Percentiles rank a stretch among this genome's conserved stretches.
These are phyloP conservation scores for Viridothelium virens DNA, from an alignment of 495 filamentous ascomycete genomes.

Conservation along the genomic window DNA sequence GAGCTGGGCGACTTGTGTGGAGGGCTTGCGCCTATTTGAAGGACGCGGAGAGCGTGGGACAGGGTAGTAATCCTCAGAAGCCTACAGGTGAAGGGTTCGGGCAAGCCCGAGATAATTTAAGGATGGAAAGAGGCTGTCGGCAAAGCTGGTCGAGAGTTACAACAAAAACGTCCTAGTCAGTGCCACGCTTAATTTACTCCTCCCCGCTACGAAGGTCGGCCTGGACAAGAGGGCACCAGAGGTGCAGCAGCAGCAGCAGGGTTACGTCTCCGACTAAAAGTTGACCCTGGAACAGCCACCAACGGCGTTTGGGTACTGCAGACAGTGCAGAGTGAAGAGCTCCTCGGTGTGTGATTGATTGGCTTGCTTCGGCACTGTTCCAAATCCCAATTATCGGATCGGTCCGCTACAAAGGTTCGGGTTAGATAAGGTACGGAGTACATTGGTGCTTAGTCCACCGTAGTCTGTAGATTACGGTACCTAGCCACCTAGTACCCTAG, in stretches of 20 bases:
- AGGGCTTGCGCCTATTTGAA: background rate
- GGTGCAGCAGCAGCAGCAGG: no score
- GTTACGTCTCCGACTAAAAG: background rate
- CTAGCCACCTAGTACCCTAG: no score
- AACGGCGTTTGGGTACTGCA: background rate
- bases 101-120: constrained; percentile 7
- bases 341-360: no score
- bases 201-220: background rate
- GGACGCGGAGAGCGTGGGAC: background rate
- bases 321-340: background rate
- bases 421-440: background rate
- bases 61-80: background rate
- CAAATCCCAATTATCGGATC: background rate
- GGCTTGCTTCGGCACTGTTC: background rate
- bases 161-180: background rate
- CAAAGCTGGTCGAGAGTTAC: background rate
- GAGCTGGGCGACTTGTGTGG: background rate
- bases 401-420: background rate
- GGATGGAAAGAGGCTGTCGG: background rate
- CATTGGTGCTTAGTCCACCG: no score
- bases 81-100: background rate
- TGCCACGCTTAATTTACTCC: background rate
- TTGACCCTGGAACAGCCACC: background rate
- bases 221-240: background rate
- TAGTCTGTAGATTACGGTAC: no score